Evolutionary conservation across 495 filamentous ascomycete genomes (phyloP), one percentile per base, ranked within the genome.

Genomic region (Annulohypoxylon nitens): DNA sequence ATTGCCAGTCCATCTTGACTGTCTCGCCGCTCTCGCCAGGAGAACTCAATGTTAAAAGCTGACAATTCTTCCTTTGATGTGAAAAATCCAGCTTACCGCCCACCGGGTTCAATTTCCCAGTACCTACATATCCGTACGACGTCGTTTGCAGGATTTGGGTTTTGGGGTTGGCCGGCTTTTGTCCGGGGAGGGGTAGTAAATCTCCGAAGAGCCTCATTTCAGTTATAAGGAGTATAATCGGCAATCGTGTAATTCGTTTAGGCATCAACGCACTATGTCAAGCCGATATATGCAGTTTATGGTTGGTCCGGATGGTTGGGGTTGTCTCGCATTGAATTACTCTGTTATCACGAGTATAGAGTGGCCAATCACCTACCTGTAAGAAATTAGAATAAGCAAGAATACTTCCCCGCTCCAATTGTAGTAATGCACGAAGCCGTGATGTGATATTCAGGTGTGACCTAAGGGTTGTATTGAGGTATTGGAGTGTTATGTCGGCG

Each of bases 171-270:
- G 10, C 23, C 16, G 7, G 0, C 36, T n/a, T 59, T 37, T 47
- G 20, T 26, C 20, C 4, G 16, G 9, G n/a, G 2, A 23, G 37
- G 9, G 16, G 16, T n/a, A 20, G 30, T 9, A n/a, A 11, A 14
- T 18, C 41, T 25, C 58, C 41, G 43, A 47, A 67, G 64, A 67
- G 69, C 63, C 63, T 67, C 69, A 72, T 45, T 0, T 12, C 14
- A 10, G n/a, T 66, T 66, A 20, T 23, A 5, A 8, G 12, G 1
- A 18, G 23, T 48, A 10, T 37, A 20, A 0, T 55, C 69, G 64
- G 64, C 63, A 67, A 4, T 25, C 55, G 43, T 11, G 16, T 45
- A 34, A 72, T 72, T 64, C 34, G 58, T 72, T 72, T 16, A 11
- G 47, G 43, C 36, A 59, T 33, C 50, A 16, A 50, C 43, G 59